A percentile compares a stretch with the other conserved stretches of the same genome.
Conservation (phyloP, 164 flowering plant genomes). For the Liriodendron chinense region DNA sequence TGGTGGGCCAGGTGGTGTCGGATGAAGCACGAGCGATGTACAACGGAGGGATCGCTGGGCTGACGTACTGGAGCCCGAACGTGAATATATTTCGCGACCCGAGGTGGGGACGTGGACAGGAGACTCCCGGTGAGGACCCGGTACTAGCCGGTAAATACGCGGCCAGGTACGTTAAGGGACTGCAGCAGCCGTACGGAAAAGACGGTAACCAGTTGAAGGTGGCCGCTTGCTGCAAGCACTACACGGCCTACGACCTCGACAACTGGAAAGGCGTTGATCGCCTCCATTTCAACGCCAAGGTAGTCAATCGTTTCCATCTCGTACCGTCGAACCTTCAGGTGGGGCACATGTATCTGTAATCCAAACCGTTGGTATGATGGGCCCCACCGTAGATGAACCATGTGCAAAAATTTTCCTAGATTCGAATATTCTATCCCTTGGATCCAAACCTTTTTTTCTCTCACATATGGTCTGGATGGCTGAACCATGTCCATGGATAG, state of each 20-base stretch:
- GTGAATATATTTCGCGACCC: slow-evolving; percentile 89
- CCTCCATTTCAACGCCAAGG: slow-evolving; percentile 83
- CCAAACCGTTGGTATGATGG: too few species aligned
- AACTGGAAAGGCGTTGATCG: slow-evolving; percentile 89
- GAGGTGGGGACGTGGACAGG: slow-evolving; percentile 97
- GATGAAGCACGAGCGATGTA: slow-evolving; percentile 93
- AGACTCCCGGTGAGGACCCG: slow-evolving; percentile 97
- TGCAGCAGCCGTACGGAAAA: slow-evolving; percentile 49
- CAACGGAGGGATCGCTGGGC: slow-evolving; percentile 85
- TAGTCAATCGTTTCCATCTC: slow-evolving; percentile 10
- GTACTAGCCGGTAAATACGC: slow-evolving; percentile 67
- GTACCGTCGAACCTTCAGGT: too few species aligned
- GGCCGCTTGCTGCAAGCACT: slow-evolving; percentile 94
- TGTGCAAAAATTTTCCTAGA: too few species aligned
- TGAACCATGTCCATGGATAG: too few species aligned
- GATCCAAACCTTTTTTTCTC: too few species aligned
- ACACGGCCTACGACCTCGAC: slow-evolving; percentile 91
- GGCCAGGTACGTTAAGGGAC: slow-evolving; percentile 66
- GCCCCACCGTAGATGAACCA: too few species aligned
- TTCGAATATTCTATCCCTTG: too few species aligned
- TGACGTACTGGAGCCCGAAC: slow-evolving; percentile 93
- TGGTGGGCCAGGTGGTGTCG: slow-evolving; percentile 66
- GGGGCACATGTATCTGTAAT: too few species aligned
- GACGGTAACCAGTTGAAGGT: slow-evolving; percentile 55
- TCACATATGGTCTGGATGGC: too few species aligned